A percentile compares a stretch with the other conserved stretches of the same genome.
Conservation (phyloP, 192 early-diverging fungal species). For the Geosiphon pyriformis region DNA sequence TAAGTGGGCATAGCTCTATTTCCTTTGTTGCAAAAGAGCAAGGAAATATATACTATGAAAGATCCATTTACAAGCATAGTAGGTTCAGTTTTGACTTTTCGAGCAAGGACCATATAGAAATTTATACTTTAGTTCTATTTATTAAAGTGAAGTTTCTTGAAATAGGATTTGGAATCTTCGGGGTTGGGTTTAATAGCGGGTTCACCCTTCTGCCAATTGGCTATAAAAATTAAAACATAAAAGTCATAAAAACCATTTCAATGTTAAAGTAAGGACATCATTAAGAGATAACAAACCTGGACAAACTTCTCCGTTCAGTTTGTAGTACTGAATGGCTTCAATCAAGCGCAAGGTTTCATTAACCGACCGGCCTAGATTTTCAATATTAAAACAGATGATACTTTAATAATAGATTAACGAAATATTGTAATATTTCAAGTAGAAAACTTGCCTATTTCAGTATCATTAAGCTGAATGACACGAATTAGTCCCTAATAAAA, state of each 20-base stretch:
- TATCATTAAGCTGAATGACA: constrained; percentile 11
- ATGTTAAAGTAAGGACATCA: background rate
- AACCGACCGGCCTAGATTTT: constrained; percentile 66
- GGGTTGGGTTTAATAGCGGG: constrained; percentile 71
- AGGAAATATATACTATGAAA: too few species aligned
- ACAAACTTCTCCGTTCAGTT: constrained; percentile 41
- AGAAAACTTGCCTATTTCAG: constrained; percentile 15
- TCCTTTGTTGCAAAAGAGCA: too few species aligned
- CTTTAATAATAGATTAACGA: background rate
- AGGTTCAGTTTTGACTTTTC: too few species aligned
- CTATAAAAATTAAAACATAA: constrained; percentile 50
- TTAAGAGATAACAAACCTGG: constrained; percentile 5
- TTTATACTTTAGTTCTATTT: too few species aligned
- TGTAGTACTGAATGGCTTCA: constrained; percentile 81
- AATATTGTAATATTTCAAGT: background rate
- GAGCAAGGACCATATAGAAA: too few species aligned
- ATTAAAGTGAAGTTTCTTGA: too few species aligned
- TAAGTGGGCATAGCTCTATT: too few species aligned
- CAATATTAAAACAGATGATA: background rate
- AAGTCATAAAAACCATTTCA: background rate
- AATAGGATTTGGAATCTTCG: constrained; percentile 21
- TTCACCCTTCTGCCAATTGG: constrained; percentile 70
- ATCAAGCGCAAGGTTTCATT: constrained; percentile 79
- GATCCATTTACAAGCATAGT: too few species aligned
- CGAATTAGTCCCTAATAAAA: constrained; percentile 9